Evolutionary conservation across 768 basidiomycete genomes (phyloP), one percentile per base, ranked within the genome.

Genomic region (Termitomyces sp.): DNA sequence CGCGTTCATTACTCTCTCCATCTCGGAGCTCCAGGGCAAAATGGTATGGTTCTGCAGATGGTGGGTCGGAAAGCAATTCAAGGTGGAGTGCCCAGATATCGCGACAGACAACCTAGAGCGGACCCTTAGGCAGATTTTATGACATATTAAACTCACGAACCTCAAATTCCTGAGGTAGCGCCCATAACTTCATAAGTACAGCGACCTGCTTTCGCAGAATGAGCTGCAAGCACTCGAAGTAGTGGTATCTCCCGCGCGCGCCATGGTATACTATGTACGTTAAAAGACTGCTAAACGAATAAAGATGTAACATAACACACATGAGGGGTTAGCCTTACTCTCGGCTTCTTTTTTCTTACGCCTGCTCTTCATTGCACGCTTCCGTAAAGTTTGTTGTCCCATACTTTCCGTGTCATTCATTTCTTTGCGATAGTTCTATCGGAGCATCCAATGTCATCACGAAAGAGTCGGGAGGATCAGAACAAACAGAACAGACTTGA

Each of bases 221-320:
- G 0, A 93, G 73, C 70, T 97, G 95, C 37, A 92, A 76, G 65
- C 89, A 91, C 62, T 95, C 88, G 61, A 92, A 89, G 65, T 91
- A 92, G 58, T 89, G 85, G 68, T 81, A 93, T 41, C 86, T 81
- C 15, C 86, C 91, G 58, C 88, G 81, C 16, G 84, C 79, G 7
- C 93, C 94, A 64, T 93, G 88, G 66, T 93, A 95, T 46, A 93
- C 95, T 97, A 50, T 27, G 66, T 5, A 33, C 16, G 27, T 53
- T 30, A 31, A n/a, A 45, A 37, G 20, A 61, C 18, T 18, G n/a
- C 31, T 16, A 4, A 51, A n/a, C 4, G 33, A 44, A 51, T 53
- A 50, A 58, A 31, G 50, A 51, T 20, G 50, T 61, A 36, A 46
- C 36, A 13, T 13, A 3, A 65, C 75, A 48, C 47, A 80, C 93